phyloP scores from a whole-genome alignment of 2,329 filamentous ascomycete species.

The Aspergillus costaricaensis region DNA sequence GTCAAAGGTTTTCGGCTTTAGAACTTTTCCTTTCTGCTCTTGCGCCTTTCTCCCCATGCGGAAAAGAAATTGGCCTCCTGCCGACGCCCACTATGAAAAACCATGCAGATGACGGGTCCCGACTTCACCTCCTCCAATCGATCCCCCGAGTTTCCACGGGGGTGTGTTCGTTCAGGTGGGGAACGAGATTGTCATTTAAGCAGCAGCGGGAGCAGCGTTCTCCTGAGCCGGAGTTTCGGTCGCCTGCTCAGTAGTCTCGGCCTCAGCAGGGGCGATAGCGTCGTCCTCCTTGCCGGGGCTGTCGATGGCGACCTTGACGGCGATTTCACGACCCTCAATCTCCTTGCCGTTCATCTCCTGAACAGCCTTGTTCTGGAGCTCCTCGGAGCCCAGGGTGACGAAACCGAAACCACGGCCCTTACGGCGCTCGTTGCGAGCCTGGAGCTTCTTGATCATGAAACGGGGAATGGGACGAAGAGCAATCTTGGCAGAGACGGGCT shows the following conservation, averaged over 20 bases:
- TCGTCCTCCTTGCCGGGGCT: constrained; percentile 98
- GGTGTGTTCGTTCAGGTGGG: constrained; percentile 19
- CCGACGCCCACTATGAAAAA: constrained; percentile 29
- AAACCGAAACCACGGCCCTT: constrained; percentile 99
- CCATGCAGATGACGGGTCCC: constrained; percentile 24
- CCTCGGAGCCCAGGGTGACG: constrained; percentile 92
- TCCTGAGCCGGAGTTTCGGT: constrained; percentile 46
- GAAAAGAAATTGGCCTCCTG: constrained; percentile 13
- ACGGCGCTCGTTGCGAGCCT: constrained; percentile 94
- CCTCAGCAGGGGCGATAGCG: constrained; percentile 55
- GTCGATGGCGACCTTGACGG: constrained; percentile 99
- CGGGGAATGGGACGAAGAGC: constrained; percentile 96
- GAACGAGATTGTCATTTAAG: constrained; percentile 34
- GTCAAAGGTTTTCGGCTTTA: constrained; percentile 17
- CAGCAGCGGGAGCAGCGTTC: constrained; percentile 42
- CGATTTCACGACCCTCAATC: constrained; percentile 97
- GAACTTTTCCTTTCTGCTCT: constrained; percentile 13
- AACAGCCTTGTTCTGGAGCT: constrained; percentile 96
- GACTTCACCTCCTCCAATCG: constrained; percentile 16
- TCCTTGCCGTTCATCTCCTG: constrained; percentile 99
- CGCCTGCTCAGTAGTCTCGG: constrained; percentile 42
- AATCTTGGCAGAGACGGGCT: constrained; percentile 94
- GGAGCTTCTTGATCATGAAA: constrained; percentile 99
- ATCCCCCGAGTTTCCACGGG: constrained; percentile 10
- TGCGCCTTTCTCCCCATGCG: constrained; percentile 1